Percentiles rank a stretch among this genome's conserved stretches.
These are phyloP conservation scores for Cytospora leucostoma DNA, from an alignment of 2,329 filamentous ascomycete species.

Conservation along the genomic window DNA sequence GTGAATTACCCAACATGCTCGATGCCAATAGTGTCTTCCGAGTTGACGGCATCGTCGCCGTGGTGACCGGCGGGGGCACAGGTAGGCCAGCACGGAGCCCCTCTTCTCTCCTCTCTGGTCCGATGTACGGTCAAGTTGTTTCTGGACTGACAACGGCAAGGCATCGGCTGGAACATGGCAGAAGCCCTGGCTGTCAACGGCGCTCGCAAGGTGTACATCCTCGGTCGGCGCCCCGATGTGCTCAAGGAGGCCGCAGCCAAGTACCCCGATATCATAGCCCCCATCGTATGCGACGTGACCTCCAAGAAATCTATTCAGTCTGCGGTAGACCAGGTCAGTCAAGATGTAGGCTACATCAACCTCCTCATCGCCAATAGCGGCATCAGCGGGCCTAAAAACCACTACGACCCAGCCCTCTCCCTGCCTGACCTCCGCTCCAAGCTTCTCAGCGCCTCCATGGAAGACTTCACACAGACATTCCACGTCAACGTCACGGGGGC, in stretches of 20 bases:
- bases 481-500: conserved; percentile 61
- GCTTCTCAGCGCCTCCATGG: conserved; percentile 57
- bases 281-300: conserved; percentile 45
- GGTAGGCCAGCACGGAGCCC: conserved; percentile 37
- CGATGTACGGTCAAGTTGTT: not conserved
- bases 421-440: conserved; percentile 37
- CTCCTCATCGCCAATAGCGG: conserved; percentile 67
- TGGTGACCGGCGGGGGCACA: conserved; percentile 57
- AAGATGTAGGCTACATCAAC: conserved; percentile 61
- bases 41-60: conserved; percentile 53
- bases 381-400: conserved; percentile 38
- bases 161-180: conserved; percentile 54
- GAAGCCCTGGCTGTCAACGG: conserved; percentile 52
- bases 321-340: conserved; percentile 58
- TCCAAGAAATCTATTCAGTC: conserved; percentile 53
- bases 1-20: conserved; percentile 23
- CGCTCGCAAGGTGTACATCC: conserved; percentile 52
- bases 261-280: conserved; percentile 33
- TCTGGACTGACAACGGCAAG: conserved; percentile 34
- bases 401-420: conserved; percentile 28
- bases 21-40: conserved; percentile 44
- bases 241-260: conserved; percentile 44
- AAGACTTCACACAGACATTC: conserved; percentile 61
- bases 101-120: not conserved
- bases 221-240: conserved; percentile 49